phyloP scores from a whole-genome alignment of 495 filamentous ascomycete species.

The Penicillium dipodomyicola region DNA sequence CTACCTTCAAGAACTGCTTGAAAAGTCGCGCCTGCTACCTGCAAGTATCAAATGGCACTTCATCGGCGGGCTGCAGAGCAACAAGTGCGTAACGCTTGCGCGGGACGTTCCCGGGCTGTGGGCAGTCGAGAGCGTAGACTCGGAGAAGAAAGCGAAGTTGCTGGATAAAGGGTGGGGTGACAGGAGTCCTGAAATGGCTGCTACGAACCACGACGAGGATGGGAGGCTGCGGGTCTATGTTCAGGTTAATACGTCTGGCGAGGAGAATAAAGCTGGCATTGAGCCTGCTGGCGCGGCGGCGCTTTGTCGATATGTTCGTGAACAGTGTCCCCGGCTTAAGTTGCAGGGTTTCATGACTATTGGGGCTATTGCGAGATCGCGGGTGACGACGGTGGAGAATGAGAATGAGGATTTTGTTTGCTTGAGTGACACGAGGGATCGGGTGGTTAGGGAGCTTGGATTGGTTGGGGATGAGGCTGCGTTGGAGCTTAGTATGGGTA shows the following conservation, averaged over 20 bases:
- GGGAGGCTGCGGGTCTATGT: constrained; percentile 68
- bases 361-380: constrained; percentile 81
- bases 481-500: constrained; percentile 72
- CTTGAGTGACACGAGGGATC: constrained; percentile 68
- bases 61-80: constrained; percentile 86
- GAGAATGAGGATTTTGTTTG: constrained; percentile 88
- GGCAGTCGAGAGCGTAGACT: constrained; percentile 88
- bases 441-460: constrained; percentile 51
- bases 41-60: constrained; percentile 89
- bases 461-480: constrained; percentile 36
- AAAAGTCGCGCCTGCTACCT: constrained; percentile 80
- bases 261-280: constrained; percentile 79
- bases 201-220: constrained; percentile 13
- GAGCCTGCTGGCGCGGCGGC: constrained; percentile 55
- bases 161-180: constrained; percentile 74
- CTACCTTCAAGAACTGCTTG: constrained; percentile 86
- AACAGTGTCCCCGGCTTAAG: constrained; percentile 67
- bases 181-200: constrained; percentile 24
- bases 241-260: constrained; percentile 93
- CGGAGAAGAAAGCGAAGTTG: constrained; percentile 76
- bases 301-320: constrained; percentile 64
- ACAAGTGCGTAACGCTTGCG: constrained; percentile 87
- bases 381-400: constrained; percentile 63
- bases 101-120: constrained; percentile 84
- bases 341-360: constrained; percentile 94